Percentiles rank a stretch among this genome's conserved stretches.
Conservation (phyloP, 768 basidiomycete species). For the Xerocomus brunneocitrinus region DNA sequence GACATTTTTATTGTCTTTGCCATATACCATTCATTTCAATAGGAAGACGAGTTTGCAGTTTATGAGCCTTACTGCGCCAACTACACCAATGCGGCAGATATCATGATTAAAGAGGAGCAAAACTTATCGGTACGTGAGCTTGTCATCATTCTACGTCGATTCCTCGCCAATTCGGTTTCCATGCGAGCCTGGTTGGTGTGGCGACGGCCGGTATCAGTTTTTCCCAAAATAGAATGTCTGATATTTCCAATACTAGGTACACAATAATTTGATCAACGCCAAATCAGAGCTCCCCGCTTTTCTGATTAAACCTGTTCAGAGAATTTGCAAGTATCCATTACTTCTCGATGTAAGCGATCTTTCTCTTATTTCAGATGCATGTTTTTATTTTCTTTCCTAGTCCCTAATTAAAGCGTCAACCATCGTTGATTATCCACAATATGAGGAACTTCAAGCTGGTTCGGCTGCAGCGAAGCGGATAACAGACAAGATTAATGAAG, state of each 20-base stretch:
- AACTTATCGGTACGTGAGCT: slow-evolving; percentile 68
- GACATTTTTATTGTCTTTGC: slow-evolving; percentile 42
- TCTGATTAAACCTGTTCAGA: slow-evolving; percentile 97
- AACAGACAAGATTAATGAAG: slow-evolving; percentile 94
- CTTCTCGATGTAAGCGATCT: slow-evolving; percentile 71
- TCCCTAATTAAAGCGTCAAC: slow-evolving; percentile 72
- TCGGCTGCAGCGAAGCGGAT: slow-evolving; percentile 87
- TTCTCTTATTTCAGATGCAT: slow-evolving; percentile 9
- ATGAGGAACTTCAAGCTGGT: slow-evolving; percentile 80
- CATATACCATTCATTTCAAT: slow-evolving; percentile 28
- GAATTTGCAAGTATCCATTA: slow-evolving; percentile 97
- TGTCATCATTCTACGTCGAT: slow-evolving; percentile 5
- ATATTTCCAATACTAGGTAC: slow-evolving; percentile 43
- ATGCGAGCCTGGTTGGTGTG: slow-evolving; percentile 23
- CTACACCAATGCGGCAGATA: slow-evolving; percentile 80
- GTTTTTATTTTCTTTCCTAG: slow-evolving; percentile 33
- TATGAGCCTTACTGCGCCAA: slow-evolving; percentile 98
- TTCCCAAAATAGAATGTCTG: slow-evolving; percentile 20
- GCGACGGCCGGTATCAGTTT: slow-evolving; percentile 13
- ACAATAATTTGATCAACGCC: slow-evolving; percentile 82
- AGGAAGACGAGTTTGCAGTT: slow-evolving; percentile 94
- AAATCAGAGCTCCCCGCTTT: slow-evolving; percentile 93
- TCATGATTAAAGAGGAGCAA: slow-evolving; percentile 83
- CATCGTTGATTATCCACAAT: slow-evolving; percentile 58
- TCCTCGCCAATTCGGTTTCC: slow-evolving; percentile 10